A percentile compares a stretch with the other conserved stretches of the same genome.
These are phyloP conservation scores for Aspergillus sp. DNA, from an alignment of 2,329 filamentous ascomycete genomes.

Conservation along the genomic window DNA sequence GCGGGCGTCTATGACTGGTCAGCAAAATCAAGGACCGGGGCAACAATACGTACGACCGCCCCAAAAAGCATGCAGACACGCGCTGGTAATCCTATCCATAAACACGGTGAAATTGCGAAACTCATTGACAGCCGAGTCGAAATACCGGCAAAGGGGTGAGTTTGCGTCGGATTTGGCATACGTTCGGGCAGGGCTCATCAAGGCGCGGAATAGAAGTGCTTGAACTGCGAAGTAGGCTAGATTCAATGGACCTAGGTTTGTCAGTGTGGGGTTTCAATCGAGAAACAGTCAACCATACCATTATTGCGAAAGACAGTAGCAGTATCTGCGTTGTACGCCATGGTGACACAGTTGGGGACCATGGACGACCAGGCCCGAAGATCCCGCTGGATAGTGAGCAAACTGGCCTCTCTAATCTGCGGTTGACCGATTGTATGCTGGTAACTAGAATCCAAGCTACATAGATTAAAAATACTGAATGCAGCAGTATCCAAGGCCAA, in stretches of 20 bases:
- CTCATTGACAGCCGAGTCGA: conserved; percentile 20
- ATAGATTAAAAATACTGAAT: neutral
- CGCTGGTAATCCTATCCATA: conserved; percentile 32
- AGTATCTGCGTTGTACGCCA: neutral
- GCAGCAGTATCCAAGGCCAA: neutral
- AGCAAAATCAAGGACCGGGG: neutral
- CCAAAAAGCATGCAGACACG: conserved; percentile 46
- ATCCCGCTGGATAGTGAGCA: neutral
- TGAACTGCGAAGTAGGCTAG: conserved; percentile 46
- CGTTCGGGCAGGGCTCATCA: conserved; percentile 49
- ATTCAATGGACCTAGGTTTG: conserved; percentile 37
- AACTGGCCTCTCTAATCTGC: neutral
- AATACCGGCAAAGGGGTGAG: conserved; percentile 23
- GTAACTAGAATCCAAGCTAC: conserved; percentile 1
- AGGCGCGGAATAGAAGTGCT: conserved; percentile 44
- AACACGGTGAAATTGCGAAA: conserved; percentile 34
- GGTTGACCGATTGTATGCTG: neutral
- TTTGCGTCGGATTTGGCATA: conserved; percentile 43
- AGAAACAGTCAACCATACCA: neutral
- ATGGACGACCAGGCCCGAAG: conserved; percentile 3
- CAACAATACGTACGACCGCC: conserved; percentile 41
- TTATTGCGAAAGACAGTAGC: neutral
- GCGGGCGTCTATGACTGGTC: conserved; percentile 30
- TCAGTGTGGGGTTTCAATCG: no score
- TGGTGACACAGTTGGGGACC: conserved; percentile 4